Base-by-base conservation (phyloP, 1,139 yeast genomes). In the Kodamaea sp. region DNA sequence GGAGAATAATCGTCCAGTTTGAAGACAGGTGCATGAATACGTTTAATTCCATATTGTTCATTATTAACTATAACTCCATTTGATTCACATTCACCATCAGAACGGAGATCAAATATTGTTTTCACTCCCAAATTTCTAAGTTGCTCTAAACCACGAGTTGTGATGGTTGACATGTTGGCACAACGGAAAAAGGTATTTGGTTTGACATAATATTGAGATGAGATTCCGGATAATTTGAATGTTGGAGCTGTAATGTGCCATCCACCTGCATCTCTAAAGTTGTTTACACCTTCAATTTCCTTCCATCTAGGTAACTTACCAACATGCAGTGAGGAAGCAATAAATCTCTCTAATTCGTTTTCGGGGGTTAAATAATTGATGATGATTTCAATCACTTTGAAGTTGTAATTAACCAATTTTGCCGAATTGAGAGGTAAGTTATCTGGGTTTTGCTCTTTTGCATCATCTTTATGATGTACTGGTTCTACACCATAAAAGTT, bases 211-310 rank as follows among this genome's bases (percentile, higher is more conserved):
- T 59, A 60, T 5, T 62, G 38, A 12, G 44, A 38, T 25, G 35
- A 8, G 43, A 41, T 25, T 4, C 39, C 45, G 3, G 46, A 10
- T 22, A 31, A 45, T 22, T 23, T 48, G 45, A 55, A 60, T 6
- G 63, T 54, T 2, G 75, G 75, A 20, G 44, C 45, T 12, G 49
- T 49, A 7, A 78, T 63, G 42, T 63, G 64, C 78, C 84, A 87
- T 4, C 95, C 96, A 1, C 96, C 96, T 42, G 82, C 58, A 53
- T 87, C 96, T 48, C 96, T 71, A 52, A 86, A 82, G 53, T 88
- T 87, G 38, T 72, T 60, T 8, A 85, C 76, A 0, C 94, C 92
- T 28, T 79, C 87, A 31, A 84, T 71, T 1, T 59, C 44, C 46
- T 78, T 78, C 84, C 86, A 82, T 39, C 87, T 64, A 4, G 77